Base-by-base conservation (phyloP, 176 grass and related monocot genomes). In the Carex myosuroides region DNA sequence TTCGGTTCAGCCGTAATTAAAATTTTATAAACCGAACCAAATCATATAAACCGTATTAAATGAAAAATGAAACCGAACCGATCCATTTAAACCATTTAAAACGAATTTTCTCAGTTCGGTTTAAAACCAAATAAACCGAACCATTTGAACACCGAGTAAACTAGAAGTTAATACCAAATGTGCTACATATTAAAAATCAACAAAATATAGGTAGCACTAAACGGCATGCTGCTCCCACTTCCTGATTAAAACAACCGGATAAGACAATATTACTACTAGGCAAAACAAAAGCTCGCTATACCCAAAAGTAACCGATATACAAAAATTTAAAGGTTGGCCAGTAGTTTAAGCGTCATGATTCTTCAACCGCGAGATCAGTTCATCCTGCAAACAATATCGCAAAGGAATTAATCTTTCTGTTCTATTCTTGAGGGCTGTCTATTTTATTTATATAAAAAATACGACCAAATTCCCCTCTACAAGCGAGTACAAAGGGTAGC, bases 301-400 rank as follows among this genome's bases (percentile, higher is more conserved):
- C 16, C 48, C 50, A 78, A 30, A 56, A 13, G 8, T 24, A 83
- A 30, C 13, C 54, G 55, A 83, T 83, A 54, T 68, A 83, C 81
- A 83, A 83, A 67, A 82, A 13, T 8, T 29, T 82, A 21, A 82
- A 10, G 20, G 6, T 30, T 12, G 35, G 7, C 35, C 58, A 53
- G 11, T 7, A 54, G n/a, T 83, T 66, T 66, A 83, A 50, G 39
- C 41, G 0, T 67, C 81, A 2, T 50, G 81, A 30, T 21, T 52
- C 55, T 53, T 83, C 61, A 83, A 65, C 62, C 81, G 20, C 18
- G 62, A 24, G 16, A 83, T 66, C 58, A 83, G 60, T 68, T 83
- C 81, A 83, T 83, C 81, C 81, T 83, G 64, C 22, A 72, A 35
- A 56, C 57, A 64, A 54, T 7, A 35, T 44, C 26, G 13, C 16